Conservation (phyloP, 495 filamentous ascomycete genomes). For the Copromyces sp. region DNA sequence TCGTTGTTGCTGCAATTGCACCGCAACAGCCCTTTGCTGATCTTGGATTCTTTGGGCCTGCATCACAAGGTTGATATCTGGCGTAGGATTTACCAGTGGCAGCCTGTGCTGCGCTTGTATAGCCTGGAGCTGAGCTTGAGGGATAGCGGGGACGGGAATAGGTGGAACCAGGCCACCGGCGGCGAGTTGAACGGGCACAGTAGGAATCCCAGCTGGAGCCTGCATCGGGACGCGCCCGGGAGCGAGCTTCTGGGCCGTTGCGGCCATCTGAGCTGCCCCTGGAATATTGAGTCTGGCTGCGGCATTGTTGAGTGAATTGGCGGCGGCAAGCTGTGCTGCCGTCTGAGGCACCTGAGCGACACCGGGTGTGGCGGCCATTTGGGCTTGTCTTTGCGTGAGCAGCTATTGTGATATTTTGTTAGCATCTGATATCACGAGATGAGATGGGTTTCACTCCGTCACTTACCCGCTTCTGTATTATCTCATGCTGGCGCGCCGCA, state of each 20-base stretch:
- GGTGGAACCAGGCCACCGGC: conserved; percentile 38
- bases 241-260: conserved; percentile 22
- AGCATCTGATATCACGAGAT: conserved; percentile 1
- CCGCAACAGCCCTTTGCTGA: conserved; percentile 47
- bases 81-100: conserved; percentile 54
- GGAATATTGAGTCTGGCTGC: conserved; percentile 20
- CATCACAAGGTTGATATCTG: conserved; percentile 43
- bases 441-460: background rate
- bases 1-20: conserved; percentile 33
- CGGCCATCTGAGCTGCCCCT: conserved; percentile 23
- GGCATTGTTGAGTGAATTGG: conserved; percentile 26
- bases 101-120: conserved; percentile 50
- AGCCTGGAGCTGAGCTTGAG: conserved; percentile 59
- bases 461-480: conserved; percentile 44
- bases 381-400: conserved; percentile 22
- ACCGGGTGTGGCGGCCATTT: conserved; percentile 31
- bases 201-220: conserved; percentile 28
- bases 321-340: conserved; percentile 30
- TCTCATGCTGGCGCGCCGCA: conserved; percentile 49
- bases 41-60: conserved; percentile 52
- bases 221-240: conserved; percentile 33
- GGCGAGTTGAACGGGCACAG: conserved; percentile 31
- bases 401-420: conserved; percentile 16
- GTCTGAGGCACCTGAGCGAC: conserved; percentile 21
- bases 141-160: conserved; percentile 59